Base-by-base conservation (phyloP, 768 basidiomycete genomes). In the Kwoniella sp. region DNA sequence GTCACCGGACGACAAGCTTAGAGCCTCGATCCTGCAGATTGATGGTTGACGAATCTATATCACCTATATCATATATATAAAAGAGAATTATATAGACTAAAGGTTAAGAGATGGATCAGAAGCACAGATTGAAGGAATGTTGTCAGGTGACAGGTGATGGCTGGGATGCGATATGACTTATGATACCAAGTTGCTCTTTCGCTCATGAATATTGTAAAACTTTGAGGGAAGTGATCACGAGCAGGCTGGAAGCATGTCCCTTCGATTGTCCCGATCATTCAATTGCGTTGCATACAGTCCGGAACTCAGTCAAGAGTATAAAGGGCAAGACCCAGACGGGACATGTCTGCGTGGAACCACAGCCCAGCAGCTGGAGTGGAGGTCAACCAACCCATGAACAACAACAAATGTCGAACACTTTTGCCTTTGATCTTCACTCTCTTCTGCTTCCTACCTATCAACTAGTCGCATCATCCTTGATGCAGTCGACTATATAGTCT, bases 1-100 rank as follows among this genome's bases (percentile, higher is more conserved):
- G 52, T 61, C 17, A 37, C 54, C 26, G 60, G 60, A 41, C 51
- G 60, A 61, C 34, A 51, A 17, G 41, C 41, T 45, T 45, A 17
- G 15, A 17, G 11, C 11, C 20, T 45, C 11, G 5, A 3, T 45
- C 15, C n/a, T 50, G 31, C 38, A 50, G 38, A 45, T 15, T 23
- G n/a, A 5, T 12, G 37, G 28, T 23, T 4, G 23, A 11, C 26
- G 25, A 3, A 45, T 20, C 41, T 59, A 23, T 25, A 23, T 48
- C 23, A 47, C 25, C 20, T 2, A 28, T 22, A 17, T 17, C 15
- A 47, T 17, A 52, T 54, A 50, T 48, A 26, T 37, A 50, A 37
- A 13, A 38, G 13, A 52, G 23, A 29, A 25, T 25, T 28, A 23
- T 23, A 17, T 23, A 45, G 58, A 48, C 23, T 12, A 30, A 22